Evolutionary conservation across 352 stramenopile species (phyloP), one percentile per base, ranked within the genome.

Genomic region (Peronospora farinosa): DNA sequence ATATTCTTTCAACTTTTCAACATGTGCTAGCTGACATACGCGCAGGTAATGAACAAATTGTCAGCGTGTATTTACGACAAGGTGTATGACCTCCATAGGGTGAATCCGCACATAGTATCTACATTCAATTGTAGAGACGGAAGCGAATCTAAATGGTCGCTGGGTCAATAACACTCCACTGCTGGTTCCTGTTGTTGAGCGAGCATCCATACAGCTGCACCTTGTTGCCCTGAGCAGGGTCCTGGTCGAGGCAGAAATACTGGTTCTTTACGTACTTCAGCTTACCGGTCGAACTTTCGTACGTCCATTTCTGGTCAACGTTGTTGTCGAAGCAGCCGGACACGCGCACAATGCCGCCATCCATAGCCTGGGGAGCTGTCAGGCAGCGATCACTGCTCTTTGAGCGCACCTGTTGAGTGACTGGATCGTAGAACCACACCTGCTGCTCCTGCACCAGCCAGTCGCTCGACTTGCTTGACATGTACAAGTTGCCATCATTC

Each of bases 341-440:
- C 30, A 81, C 60, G 40, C 78, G 74, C 15, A 86, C 78, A 15
- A 57, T 69, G 13, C 69, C 75, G 8, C 69, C 70, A 51, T 83
- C 54, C 57, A 52, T 67, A 1, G 15, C 25, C 41, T 88, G 54
- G 51, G 78, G 83, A 7, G 73, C 75, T 41, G 84, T 73, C 6
- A 89, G 55, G 31, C 78, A 89, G 7, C 71, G 68, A 47, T 86
- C 73, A 40, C 65, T 85, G 54, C 75, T 75, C 60, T 83, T 82
- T 27, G 78, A 88, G 27, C 76, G 76, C 25, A 90, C 60, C 21
- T 70, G 59, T 28, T 69, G 53, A 11, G 72, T 82, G 12, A 32
- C 30, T 0, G 51, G 40, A 38, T 90, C 72, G 28, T 78, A 87
- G 66, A 74, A 88, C 74, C 74, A 90, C 35, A 72, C 59, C 35